Evolutionary conservation across 1,284 basidiomycete genomes (phyloP), one percentile per base, ranked within the genome.

Genomic region (Fomes fomentarius): DNA sequence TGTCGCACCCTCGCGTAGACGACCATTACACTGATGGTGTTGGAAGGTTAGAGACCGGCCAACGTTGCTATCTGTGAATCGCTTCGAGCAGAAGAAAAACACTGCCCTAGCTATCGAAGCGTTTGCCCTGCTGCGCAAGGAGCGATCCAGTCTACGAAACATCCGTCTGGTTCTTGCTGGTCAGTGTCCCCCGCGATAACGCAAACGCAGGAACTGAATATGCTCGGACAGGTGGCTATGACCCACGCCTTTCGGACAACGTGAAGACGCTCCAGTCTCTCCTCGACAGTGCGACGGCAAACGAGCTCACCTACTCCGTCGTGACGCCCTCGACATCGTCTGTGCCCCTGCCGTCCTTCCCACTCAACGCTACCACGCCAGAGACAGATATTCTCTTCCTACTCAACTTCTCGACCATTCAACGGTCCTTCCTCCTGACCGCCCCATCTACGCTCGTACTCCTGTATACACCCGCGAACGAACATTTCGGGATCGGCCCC

Each of bases 31-130:
- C 21, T 41, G 38, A 54, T 30, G 3, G 15, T 12, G 21, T 3
- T 24, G 37, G 17, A 44, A 47, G 38, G 21, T 39, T 66, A 95
- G 93, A 21, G 70, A 82, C 31, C 79, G 81, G 4, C 92, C 89
- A 1, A 94, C 91, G 0, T 71, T 99, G 1, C 66, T 98, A 0
- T 98, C 95, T 0, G 77, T 99, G 47, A 99, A 99, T 69, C 89
- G 96, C 1, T 99, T 97, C 66, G 96, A 99, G 74, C 85, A 82
- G 60, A 99, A 98, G 78, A 99, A 99, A 76, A 96, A 99, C 62
- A 80, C 83, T 0, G 84, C 82, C 0, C 76, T 99, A 2, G 95
- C 95, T 0, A 77, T 99, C 24, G 75, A 88, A 40, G 78, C 96
- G 0, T 98, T 96, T 63, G 85, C 89, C 4, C 65, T 67, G 17